Base-by-base conservation (phyloP, 2,329 filamentous ascomycete species). In the Annulohypoxylon truncatum region DNA sequence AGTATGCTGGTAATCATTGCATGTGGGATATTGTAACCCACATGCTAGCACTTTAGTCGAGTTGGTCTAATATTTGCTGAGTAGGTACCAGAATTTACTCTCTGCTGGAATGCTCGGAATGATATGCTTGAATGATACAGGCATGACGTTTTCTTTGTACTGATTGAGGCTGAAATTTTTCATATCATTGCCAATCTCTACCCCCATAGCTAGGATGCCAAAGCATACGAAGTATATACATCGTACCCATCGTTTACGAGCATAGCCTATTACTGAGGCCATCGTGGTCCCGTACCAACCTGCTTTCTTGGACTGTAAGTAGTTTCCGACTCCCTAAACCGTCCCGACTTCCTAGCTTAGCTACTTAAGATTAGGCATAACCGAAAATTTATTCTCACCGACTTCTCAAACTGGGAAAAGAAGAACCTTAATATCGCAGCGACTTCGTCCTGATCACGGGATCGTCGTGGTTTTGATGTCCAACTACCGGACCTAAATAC, bases 311-410 rank as follows among this genome's bases (percentile, higher is more conserved):
- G 28, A 5, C 13, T 26, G n/a, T 26, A 24, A 26, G 15, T 33
- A 13, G 13, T 48, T 48, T 48, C 33, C 29, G 47, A 53, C 13
- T 53, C 40, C 57, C 22, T 46, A 38, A 61, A 29, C 2, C 9
- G 20, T 54, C 35, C 40, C 48, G 57, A 61, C 22, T 48, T 13
- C 40, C 40, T 18, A 26, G 20, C 8, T 35, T 9, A n/a, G 38
- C 5, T 13, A 20, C 28, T 15, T 4, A 20, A 15, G 13, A 29
- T n/a, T 15, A 29, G 44, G 44, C 44, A 48, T 28, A 12, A 10
- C 24, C 44, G 13, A 48, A 18, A 5, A 29, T 15, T 15, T 47
- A 10, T 10, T 2, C 22, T 53, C 18, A 18, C 47, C 28, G 20
- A 29, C 38, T 47, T 10, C 15, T 56, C 10, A 48, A 38, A 33